Conservation (phyloP, 2,329 filamentous ascomycete species). For the Sclerotinia minor region DNA sequence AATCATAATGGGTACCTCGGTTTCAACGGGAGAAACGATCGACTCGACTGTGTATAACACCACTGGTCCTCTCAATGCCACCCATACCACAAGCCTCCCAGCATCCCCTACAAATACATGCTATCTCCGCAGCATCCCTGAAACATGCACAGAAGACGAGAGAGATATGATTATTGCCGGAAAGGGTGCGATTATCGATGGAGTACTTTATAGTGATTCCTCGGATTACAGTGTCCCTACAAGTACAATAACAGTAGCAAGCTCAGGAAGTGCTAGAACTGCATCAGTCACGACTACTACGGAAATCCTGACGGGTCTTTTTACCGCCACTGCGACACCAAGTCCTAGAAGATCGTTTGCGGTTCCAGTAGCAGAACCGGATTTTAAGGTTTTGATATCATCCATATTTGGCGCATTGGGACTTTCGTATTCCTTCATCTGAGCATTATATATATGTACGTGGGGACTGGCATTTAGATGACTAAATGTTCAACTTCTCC, state of each 20-base stretch:
- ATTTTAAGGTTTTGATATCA: not conserved
- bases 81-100: conserved; percentile 55
- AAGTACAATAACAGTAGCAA: conserved; percentile 28
- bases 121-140: conserved; percentile 57
- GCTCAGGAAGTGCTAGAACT: conserved; percentile 25
- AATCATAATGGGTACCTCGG: conserved; percentile 54
- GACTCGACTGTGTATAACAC: conserved; percentile 56
- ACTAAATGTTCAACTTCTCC: not conserved
- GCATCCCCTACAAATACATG: conserved; percentile 54
- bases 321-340: conserved; percentile 40
- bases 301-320: conserved; percentile 40
- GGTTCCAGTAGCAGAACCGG: not conserved
- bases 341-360: conserved; percentile 28
- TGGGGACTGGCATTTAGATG: not conserved
- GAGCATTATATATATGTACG: conserved; percentile 1
- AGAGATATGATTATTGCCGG: conserved; percentile 49
- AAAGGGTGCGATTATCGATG: conserved; percentile 60
- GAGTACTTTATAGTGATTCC: conserved; percentile 52
- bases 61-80: conserved; percentile 58
- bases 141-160: conserved; percentile 56
- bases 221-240: conserved; percentile 44
- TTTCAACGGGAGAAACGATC: conserved; percentile 52
- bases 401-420: conserved; percentile 14
- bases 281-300: conserved; percentile 38
- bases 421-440: conserved; percentile 6